phyloP scores from a whole-genome alignment of 768 basidiomycete species.

The Lepiota brunneoincarnata region DNA sequence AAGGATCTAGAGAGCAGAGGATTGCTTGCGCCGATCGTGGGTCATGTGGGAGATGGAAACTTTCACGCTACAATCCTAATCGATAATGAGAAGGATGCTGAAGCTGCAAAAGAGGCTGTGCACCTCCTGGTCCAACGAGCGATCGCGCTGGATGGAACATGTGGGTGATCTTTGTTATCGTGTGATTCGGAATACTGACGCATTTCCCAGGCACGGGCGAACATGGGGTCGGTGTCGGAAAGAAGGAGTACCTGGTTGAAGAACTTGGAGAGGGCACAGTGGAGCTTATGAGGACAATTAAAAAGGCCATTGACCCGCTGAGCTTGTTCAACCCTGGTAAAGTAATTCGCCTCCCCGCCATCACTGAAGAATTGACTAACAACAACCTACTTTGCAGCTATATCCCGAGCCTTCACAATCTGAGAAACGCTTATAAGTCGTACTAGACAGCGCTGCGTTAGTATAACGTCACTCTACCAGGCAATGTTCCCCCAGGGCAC shows the following conservation, averaged over 20 bases:
- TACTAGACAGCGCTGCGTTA: too few relatives aligned
- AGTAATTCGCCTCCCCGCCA: conserved; percentile 30
- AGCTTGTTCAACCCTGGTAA: conserved; percentile 85
- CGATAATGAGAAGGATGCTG: conserved; percentile 50
- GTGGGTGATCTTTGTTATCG: conserved; percentile 25
- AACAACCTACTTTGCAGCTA: conserved; percentile 3
- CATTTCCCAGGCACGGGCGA: conserved; percentile 50
- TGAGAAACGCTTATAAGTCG: too few relatives aligned
- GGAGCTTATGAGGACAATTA: conserved; percentile 80
- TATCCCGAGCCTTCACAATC: conserved; percentile 12
- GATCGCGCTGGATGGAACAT: conserved; percentile 71
- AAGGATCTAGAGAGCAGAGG: conserved; percentile 59
- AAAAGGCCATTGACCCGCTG: conserved; percentile 69
- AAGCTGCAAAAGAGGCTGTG: conserved; percentile 41
- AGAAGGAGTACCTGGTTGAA: conserved; percentile 73
- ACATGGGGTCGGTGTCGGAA: conserved; percentile 87
- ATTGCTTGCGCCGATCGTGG: conserved; percentile 63
- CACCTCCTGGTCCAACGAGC: conserved; percentile 66
- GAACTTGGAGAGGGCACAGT: conserved; percentile 86
- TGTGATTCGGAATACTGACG: too few relatives aligned
- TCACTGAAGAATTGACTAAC: background rate
- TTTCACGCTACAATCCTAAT: conserved; percentile 56
- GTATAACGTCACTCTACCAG: too few relatives aligned
- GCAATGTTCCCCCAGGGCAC: too few relatives aligned
- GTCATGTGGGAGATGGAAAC: conserved; percentile 73